A percentile compares a stretch with the other conserved stretches of the same genome.
These are phyloP conservation scores for Rosa chinensis DNA, from an alignment of 306 rosid genomes.

Conservation along the genomic window DNA sequence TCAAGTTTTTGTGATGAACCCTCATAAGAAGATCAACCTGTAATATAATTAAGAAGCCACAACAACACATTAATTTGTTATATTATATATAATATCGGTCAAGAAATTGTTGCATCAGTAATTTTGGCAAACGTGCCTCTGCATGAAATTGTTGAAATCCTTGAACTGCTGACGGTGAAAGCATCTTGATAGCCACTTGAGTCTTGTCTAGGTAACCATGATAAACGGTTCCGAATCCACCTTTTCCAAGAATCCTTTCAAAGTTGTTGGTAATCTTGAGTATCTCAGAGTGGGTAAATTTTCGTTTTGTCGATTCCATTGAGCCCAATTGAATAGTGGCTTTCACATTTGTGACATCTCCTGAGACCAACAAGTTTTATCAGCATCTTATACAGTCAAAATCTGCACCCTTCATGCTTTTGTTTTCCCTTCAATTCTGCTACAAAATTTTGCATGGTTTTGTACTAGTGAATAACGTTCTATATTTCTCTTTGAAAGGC, in stretches of 20 bases:
- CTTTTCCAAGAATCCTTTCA: slow-evolving; percentile 42
- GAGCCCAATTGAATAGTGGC: not conserved
- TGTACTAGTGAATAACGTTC: not conserved
- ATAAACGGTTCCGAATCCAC: slow-evolving; percentile 57
- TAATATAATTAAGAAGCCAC: not conserved
- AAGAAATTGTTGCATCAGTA: not conserved
- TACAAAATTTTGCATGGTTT: too few relatives aligned
- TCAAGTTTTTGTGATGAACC: slow-evolving; percentile 42
- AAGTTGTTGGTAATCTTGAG: slow-evolving; percentile 42
- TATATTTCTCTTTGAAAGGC: not conserved
- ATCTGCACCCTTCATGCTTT: not conserved
- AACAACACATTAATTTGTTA: not conserved
- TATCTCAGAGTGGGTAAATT: slow-evolving; percentile 40
- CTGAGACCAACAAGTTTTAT: slow-evolving; percentile 11
- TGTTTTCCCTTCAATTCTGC: not conserved
- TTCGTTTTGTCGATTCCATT: slow-evolving; percentile 32
- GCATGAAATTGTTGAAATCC: slow-evolving; percentile 43
- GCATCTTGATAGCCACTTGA: slow-evolving; percentile 51
- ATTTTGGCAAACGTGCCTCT: slow-evolving; percentile 35
- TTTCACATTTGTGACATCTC: not conserved
- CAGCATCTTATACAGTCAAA: not conserved
- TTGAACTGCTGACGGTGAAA: slow-evolving; percentile 36
- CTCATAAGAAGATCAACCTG: slow-evolving; percentile 31
- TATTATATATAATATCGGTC: not conserved
- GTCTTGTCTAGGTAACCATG: slow-evolving; percentile 38